Evolutionary conservation across 257 asterid species (phyloP).

Genomic region (Jacaranda mimosifolia): DNA sequence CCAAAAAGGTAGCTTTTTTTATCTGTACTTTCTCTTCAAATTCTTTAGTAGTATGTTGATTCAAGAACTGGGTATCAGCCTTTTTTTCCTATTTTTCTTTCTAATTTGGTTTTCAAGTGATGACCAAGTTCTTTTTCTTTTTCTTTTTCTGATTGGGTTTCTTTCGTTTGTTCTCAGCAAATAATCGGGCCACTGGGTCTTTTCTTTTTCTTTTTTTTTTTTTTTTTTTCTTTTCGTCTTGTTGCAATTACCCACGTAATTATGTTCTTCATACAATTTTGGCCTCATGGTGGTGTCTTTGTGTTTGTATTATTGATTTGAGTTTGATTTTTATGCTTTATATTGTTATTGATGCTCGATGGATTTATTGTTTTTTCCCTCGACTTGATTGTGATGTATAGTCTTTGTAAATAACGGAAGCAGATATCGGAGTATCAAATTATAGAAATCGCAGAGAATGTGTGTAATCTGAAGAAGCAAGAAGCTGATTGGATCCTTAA

Average conservation of each 20-base stretch:
- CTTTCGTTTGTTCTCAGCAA: neutral
- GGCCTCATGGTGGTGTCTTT: neutral
- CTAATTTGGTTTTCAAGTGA: neutral
- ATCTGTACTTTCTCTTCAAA: slow-evolving; percentile 18
- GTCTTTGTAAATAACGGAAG: slow-evolving; percentile 26
- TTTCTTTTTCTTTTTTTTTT: neutral
- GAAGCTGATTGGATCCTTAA: slow-evolving; percentile 99
- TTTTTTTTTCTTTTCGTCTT: neutral
- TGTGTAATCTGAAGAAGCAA: slow-evolving; percentile 89
- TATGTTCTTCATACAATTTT: neutral
- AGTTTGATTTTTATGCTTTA: neutral
- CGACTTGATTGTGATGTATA: slow-evolving; percentile 8
- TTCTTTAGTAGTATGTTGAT: neutral
- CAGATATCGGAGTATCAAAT: slow-evolving; percentile 89
- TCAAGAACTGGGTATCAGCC: neutral
- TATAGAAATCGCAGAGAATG: slow-evolving; percentile 92
- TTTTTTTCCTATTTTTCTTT: neutral
- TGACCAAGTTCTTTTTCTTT: neutral
- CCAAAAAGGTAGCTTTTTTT: slow-evolving; percentile 63
- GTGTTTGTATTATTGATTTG: too few species aligned
- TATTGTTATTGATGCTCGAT: slow-evolving; percentile 11
- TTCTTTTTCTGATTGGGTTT: neutral
- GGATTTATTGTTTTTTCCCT: neutral
- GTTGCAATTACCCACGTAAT: neutral
- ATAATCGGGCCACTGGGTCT: neutral